Conservation (phyloP, 306 rosid species). For the Sindora glabra region DNA sequence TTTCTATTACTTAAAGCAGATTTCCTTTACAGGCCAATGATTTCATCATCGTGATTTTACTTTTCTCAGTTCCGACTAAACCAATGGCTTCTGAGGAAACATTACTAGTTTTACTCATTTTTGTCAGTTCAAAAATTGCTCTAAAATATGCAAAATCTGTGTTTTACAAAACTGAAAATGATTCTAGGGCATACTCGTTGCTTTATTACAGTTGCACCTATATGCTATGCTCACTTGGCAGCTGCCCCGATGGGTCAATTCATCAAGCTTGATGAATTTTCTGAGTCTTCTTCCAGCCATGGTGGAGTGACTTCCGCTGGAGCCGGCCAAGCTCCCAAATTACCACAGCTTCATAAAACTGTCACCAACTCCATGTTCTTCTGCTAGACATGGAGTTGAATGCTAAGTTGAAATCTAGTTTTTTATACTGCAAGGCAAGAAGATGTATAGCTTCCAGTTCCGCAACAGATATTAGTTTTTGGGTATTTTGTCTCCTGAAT, state of each 20-base stretch:
- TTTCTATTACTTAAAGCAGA: neutral
- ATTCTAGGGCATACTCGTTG: neutral
- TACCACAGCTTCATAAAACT: neutral
- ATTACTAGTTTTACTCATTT: no score
- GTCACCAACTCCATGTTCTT: slow-evolving; percentile 31
- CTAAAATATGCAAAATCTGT: no score
- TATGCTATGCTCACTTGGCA: slow-evolving; percentile 31
- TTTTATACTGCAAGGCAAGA: no score
- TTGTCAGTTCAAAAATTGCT: no score
- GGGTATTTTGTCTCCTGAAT: no score
- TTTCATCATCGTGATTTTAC: no score
- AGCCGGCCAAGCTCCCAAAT: neutral
- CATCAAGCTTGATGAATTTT: slow-evolving; percentile 23
- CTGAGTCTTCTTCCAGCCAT: slow-evolving; percentile 9
- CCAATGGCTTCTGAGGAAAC: no score
- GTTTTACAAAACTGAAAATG: neutral
- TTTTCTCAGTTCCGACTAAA: no score
- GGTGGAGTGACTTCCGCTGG: neutral
- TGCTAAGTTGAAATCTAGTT: no score
- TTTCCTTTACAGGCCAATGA: neutral
- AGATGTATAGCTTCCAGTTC: no score
- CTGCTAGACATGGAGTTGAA: slow-evolving; percentile 7
- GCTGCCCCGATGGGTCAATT: slow-evolving; percentile 27
- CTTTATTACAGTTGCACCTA: slow-evolving; percentile 28
- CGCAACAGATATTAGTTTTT: no score